Evolutionary conservation across 352 stramenopile genomes (phyloP).

Genomic region (Globisporangium cystogenes): DNA sequence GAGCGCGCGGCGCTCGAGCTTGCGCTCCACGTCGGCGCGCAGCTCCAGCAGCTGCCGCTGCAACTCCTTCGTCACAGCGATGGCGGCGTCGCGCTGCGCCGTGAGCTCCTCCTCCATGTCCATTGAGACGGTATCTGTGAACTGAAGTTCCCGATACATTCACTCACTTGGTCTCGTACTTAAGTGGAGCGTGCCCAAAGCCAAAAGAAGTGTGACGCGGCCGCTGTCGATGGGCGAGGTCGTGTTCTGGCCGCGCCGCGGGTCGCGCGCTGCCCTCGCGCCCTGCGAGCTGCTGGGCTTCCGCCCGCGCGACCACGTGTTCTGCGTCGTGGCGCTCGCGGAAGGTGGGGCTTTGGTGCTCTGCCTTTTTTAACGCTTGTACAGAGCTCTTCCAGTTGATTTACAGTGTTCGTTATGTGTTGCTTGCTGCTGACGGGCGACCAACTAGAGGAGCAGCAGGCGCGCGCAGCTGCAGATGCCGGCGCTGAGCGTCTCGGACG

Average conservation of each 20-base stretch:
- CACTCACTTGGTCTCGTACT: too few relatives aligned
- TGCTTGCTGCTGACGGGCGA: neutral
- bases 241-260: constrained; percentile 39
- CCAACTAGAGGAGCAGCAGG: neutral
- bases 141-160: too few relatives aligned
- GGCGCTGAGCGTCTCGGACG: neutral
- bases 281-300: constrained; percentile 13
- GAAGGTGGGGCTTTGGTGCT: constrained; percentile 1
- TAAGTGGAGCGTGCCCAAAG: neutral
- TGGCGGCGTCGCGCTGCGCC: constrained; percentile 67
- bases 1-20: constrained; percentile 59
- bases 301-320: constrained; percentile 7
- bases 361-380: neutral
- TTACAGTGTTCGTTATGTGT: too few relatives aligned
- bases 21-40: constrained; percentile 41
- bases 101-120: constrained; percentile 70
- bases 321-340: constrained; percentile 28
- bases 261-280: neutral
- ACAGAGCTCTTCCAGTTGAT: too few relatives aligned
- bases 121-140: too few relatives aligned
- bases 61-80: constrained; percentile 71
- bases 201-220: constrained; percentile 2
- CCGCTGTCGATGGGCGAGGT: constrained; percentile 8
- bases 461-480: neutral
- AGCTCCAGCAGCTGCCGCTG: constrained; percentile 54